These are phyloP conservation scores for Tetrahymena elliotti DNA, from an alignment of 73 alveolate species.

Conservation along the genomic window DNA sequence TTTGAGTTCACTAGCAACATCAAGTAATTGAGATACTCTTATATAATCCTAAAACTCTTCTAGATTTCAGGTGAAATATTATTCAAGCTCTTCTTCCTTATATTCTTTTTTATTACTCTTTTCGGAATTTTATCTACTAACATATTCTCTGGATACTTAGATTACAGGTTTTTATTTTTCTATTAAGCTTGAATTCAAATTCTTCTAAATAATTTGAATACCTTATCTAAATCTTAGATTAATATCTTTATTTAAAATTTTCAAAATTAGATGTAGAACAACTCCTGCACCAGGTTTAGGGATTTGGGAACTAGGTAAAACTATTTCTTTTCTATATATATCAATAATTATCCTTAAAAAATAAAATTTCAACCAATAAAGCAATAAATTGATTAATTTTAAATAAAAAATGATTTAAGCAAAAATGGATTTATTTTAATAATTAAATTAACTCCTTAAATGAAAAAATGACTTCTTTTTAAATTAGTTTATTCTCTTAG, in stretches of 20 bases:
- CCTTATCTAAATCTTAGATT: too few relatives aligned
- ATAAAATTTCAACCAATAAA: too few relatives aligned
- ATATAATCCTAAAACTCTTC: background rate
- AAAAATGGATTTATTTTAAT: too few relatives aligned
- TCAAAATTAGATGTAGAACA: background rate
- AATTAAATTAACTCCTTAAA: too few relatives aligned
- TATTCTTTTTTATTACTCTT: conserved; percentile 4
- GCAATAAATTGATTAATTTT: too few relatives aligned
- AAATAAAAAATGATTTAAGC: too few relatives aligned
- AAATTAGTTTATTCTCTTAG: too few relatives aligned
- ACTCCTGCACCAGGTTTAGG: background rate
- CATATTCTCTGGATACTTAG: background rate
- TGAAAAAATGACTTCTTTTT: too few relatives aligned
- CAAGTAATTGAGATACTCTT: background rate
- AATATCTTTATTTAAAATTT: background rate
- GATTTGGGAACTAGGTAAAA: background rate
- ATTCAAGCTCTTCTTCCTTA: background rate
- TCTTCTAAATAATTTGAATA: too few relatives aligned
- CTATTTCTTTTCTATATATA: background rate
- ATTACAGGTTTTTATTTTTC: background rate
- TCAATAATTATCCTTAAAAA: too few relatives aligned
- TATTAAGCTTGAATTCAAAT: background rate
- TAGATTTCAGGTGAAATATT: background rate
- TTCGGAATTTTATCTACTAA: background rate
- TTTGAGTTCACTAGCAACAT: background rate